phyloP scores from a whole-genome alignment of 352 stramenopile genomes.

The Pilasporangium apinafurcum region DNA sequence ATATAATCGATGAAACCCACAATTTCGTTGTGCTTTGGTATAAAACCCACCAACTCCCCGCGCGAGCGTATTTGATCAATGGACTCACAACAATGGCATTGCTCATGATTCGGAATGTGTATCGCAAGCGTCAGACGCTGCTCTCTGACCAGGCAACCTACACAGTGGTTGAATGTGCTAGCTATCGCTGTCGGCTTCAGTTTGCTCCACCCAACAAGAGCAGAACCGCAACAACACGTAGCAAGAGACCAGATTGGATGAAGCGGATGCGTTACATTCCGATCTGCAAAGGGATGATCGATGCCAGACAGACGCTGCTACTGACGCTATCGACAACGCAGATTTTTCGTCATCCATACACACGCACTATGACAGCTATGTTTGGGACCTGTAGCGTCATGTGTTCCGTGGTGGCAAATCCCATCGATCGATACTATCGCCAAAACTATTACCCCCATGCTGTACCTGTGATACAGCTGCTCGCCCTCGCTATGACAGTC shows the following conservation, averaged over 20 bases:
- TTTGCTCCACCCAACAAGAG: constrained; percentile 1
- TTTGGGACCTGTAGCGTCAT: too few species aligned
- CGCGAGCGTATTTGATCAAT: constrained; percentile 3
- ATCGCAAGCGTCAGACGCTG: constrained; percentile 5
- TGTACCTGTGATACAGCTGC: neutral
- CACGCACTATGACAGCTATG: too few species aligned
- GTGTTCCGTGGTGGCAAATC: too few species aligned
- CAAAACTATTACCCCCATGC: too few species aligned
- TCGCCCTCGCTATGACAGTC: constrained; percentile 1
- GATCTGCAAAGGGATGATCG: neutral
- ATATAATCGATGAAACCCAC: constrained; percentile 1
- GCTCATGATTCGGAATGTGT: constrained; percentile 10
- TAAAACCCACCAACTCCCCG: constrained; percentile 1
- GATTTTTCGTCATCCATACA: too few species aligned
- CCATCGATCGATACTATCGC: too few species aligned
- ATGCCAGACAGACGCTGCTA: neutral
- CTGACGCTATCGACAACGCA: too few species aligned
- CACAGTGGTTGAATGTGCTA: constrained; percentile 11
- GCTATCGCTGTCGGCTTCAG: constrained; percentile 8
- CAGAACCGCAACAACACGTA: too few species aligned
- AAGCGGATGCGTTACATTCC: too few species aligned
- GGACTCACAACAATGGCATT: constrained; percentile 6
- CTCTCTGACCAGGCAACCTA: neutral
- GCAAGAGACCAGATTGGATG: too few species aligned
- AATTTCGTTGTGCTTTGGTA: constrained; percentile 7